Percentiles rank a stretch among this genome's conserved stretches.
phyloP scores from a whole-genome alignment of 805 yeast species.

The Schwanniomyces pseudopolymorphus region DNA sequence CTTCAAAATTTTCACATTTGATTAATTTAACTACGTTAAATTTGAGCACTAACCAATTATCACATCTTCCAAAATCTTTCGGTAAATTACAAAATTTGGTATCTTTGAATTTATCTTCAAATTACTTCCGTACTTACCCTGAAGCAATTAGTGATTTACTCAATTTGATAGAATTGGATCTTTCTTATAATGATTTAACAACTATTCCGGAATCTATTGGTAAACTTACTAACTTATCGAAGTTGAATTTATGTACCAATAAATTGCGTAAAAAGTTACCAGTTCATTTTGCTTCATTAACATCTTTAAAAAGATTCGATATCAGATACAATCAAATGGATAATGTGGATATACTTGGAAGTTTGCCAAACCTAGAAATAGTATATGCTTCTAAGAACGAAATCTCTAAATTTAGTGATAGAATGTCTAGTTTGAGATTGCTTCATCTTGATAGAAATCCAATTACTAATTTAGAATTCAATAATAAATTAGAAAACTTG shows the following conservation, averaged over 20 bases:
- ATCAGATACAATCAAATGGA: constrained; percentile 65
- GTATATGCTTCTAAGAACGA: constrained; percentile 72
- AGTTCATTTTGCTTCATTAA: constrained; percentile 49
- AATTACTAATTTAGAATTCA: constrained; percentile 63
- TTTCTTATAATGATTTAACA: constrained; percentile 76
- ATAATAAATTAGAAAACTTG: constrained; percentile 55
- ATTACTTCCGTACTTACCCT: constrained; percentile 62
- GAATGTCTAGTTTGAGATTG: constrained; percentile 61
- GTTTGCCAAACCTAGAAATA: constrained; percentile 65
- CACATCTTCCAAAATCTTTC: constrained; percentile 60
- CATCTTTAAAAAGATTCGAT: constrained; percentile 67
- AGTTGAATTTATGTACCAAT: constrained; percentile 75
- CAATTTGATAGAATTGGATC: constrained; percentile 64
- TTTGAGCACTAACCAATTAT: constrained; percentile 74
- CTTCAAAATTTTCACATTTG: constrained; percentile 55
- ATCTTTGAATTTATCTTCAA: constrained; percentile 75
- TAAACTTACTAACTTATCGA: constrained; percentile 58
- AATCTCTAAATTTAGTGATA: constrained; percentile 66
- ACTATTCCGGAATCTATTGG: constrained; percentile 61
- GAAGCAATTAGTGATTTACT: constrained; percentile 61
- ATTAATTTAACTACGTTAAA: constrained; percentile 56
- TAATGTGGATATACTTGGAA: constrained; percentile 55
- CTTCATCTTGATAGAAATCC: constrained; percentile 83
- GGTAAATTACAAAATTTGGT: constrained; percentile 53
- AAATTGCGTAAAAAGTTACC: constrained; percentile 56